Evolutionary conservation across 495 filamentous ascomycete genomes (phyloP), one percentile per base, ranked within the genome.

Genomic region (Evernia prunastri): DNA sequence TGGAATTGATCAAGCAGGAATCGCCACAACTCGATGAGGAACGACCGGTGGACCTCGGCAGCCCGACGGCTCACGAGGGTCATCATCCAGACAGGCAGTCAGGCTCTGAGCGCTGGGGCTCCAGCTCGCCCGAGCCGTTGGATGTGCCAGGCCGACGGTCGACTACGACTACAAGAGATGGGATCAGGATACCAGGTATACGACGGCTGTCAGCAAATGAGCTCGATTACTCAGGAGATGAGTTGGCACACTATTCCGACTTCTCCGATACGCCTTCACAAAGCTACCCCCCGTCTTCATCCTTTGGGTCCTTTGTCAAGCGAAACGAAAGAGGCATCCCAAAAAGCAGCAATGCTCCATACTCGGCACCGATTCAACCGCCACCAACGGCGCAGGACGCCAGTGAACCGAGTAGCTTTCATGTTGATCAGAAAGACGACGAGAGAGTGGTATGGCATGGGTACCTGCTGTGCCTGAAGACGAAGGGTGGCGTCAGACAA

Each of bases 371-470:
- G 10, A 58, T 42, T 20, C 45, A 61, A 40, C 67, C 40, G 47
- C 64, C 73, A 56, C 57, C 68, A 9, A 64, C 73, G 42, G 76
- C 78, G 23, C 78, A 82, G 45, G 88, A 86, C 63, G 68, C 75
- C 18, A 86, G 82, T 70, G 83, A 87, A 64, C 72, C 76, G 49
- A 84, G 84, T 67, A 79, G 82, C 37, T 77, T 80, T 59, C 69
- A 87, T 27, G 80, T 82, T 39, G 84, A 91, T 15, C 49, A 53
- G 70, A 78, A 66, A 51, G 81, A 82, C 56, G 69, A 76, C 40
- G 87, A 89, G 67, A 80, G 92, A 39, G 88, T 97, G 25, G 83
- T 97, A 51, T 96, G 90, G 83, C 91, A 97, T 72, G 91, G 93
- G 25, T 93, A 91, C 77, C 84, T 97, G 45, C 88, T 90, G 73